phyloP scores from a whole-genome alignment of 2,329 filamentous ascomycete species.

The Ascochyta clinopodiicola region DNA sequence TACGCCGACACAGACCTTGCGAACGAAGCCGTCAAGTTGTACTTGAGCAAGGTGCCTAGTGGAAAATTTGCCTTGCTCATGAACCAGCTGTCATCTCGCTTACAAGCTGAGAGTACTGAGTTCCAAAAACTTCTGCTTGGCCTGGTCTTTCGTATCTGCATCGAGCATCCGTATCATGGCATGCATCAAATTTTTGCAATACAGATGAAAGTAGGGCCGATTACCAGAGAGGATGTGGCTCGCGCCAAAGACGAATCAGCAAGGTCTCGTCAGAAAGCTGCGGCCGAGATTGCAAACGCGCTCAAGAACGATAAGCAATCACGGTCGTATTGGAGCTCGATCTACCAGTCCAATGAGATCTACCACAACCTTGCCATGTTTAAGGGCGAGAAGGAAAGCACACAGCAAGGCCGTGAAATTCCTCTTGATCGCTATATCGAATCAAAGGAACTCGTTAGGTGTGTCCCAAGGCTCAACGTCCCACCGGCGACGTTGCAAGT shows the following conservation, averaged over 20 bases:
- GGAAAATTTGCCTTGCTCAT: constrained; percentile 91
- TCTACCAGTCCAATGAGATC: constrained; percentile 75
- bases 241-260: constrained; percentile 76
- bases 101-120: constrained; percentile 70
- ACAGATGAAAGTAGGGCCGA: constrained; percentile 61
- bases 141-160: constrained; percentile 82
- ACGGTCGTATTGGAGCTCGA: constrained; percentile 69
- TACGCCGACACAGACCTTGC: constrained; percentile 77
- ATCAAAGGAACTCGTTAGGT: constrained; percentile 68
- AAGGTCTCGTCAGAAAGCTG: constrained; percentile 75
- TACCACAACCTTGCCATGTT: constrained; percentile 70
- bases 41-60: constrained; percentile 79
- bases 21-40: constrained; percentile 75
- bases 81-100: constrained; percentile 94
- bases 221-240: constrained; percentile 53
- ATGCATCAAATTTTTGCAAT: constrained; percentile 94
- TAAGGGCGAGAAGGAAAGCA: constrained; percentile 66
- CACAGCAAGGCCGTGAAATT: constrained; percentile 70
- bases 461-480: constrained; percentile 70
- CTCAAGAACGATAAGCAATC: constrained; percentile 62
- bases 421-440: constrained; percentile 67
- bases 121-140: constrained; percentile 80
- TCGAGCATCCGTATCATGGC: constrained; percentile 93
- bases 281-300: constrained; percentile 69
- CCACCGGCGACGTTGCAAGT: constrained; percentile 92